These are phyloP conservation scores for Scytalidium sp. DNA, from an alignment of 2,329 filamentous ascomycete genomes.

Conservation along the genomic window DNA sequence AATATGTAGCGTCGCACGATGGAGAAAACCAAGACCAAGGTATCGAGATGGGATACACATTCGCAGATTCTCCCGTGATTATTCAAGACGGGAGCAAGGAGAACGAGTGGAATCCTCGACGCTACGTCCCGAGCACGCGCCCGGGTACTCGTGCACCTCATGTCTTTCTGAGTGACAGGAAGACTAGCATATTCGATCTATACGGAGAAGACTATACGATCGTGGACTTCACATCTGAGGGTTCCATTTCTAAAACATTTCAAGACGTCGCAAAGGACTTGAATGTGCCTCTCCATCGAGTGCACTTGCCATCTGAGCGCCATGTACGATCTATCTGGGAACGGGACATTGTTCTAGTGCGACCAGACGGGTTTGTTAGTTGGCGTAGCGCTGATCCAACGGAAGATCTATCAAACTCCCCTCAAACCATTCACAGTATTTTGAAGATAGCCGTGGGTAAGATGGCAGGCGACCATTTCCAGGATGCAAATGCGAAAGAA, in stretches of 20 bases:
- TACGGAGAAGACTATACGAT: constrained; percentile 10
- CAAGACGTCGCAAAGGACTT: background rate
- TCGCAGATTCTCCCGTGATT: constrained; percentile 4
- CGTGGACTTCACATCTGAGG: constrained; percentile 7
- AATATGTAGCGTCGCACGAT: constrained; percentile 3
- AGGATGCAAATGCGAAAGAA: too few relatives aligned
- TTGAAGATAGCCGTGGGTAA: too few relatives aligned
- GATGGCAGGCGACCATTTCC: too few relatives aligned
- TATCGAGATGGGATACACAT: constrained; percentile 27
- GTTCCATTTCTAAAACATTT: background rate
- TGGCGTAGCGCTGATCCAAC: constrained; percentile 6
- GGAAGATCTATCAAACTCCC: too few relatives aligned
- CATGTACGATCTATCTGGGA: constrained; percentile 9
- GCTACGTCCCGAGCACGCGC: constrained; percentile 4
- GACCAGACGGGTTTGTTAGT: constrained; percentile 13
- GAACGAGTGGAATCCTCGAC: background rate
- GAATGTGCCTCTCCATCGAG: constrained; percentile 3
- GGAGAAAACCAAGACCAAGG: constrained; percentile 25
- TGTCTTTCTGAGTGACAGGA: constrained; percentile 9
- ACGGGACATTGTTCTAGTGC: constrained; percentile 9
- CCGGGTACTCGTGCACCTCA: constrained; percentile 11
- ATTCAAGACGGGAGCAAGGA: background rate
- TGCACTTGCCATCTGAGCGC: constrained; percentile 7
- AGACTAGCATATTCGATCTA: constrained; percentile 11
- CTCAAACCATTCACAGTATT: too few relatives aligned